Evolutionary conservation across 306 rosid genomes (phyloP), one percentile per base, ranked within the genome.

Genomic region (Acacia acuminata): DNA sequence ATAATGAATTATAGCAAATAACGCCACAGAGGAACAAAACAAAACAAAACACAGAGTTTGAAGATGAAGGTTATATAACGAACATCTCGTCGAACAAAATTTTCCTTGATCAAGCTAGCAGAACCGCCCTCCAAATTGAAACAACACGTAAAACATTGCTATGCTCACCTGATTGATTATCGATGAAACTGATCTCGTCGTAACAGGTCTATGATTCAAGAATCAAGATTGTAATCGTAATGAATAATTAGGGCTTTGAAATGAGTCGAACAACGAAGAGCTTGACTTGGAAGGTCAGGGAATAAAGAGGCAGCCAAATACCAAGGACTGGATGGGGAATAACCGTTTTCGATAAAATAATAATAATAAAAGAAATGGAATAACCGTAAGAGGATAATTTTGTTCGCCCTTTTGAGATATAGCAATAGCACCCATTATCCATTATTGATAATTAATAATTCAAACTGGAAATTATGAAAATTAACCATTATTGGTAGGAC

Each of bases 151-250:
- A 14, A 79, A 7, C 15, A 71, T 32, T 27, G 30, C 66, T 19
- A 63, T 2, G 25, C 66, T 15, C 48, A 84, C 89, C 89, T 63
- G 68, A 82, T 71, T 45, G 63, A 84, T 22, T 24, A 30, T 72
- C 65, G 42, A 82, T 44, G 20, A 73, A 32, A n/a, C 71, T 45
- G 86, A 86, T 80, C 84, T 25, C 36, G 30, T 4, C 42, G 38
- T 25, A 55, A 45, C 43, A 73, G 61, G 19, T 25, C 4, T 44
- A 55, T n/a, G 53, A 48, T 66, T n/a, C 6, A 22, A 56, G 25
- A 48, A 66, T 27, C 10, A 27, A 55, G 63, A 77, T 72, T 67
- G 77, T 64, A 55, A 76, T 86, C 36, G 53, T 55, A 44, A 68
- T 44, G 76, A 14, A 27, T 51, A 3, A 75, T 67, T 53, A 85